A percentile compares a stretch with the other conserved stretches of the same genome.
phyloP scores from a whole-genome alignment of 2,329 filamentous ascomycete genomes.

The Beauveria australis region DNA sequence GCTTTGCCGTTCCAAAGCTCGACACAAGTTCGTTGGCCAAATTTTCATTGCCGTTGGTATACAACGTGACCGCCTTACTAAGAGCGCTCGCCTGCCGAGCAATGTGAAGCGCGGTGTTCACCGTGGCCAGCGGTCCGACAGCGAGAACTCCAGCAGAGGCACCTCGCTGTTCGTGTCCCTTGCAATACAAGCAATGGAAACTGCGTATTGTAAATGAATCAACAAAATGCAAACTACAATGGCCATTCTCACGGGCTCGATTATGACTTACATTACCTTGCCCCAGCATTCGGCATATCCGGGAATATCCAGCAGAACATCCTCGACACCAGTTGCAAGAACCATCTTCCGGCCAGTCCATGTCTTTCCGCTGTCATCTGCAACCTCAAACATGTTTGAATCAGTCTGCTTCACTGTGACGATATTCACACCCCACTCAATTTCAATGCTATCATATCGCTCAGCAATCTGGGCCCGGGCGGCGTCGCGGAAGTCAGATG shows the following conservation, averaged over 20 bases:
- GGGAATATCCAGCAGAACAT: conserved; percentile 33
- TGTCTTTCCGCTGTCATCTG: conserved; percentile 27
- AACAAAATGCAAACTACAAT: too few relatives aligned
- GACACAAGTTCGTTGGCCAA: too few relatives aligned
- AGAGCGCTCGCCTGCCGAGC: too few relatives aligned
- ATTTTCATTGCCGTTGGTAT: too few relatives aligned
- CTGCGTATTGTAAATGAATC: conserved; percentile 15
- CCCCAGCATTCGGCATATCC: conserved; percentile 45
- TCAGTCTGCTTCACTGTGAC: conserved; percentile 11
- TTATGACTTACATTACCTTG: conserved; percentile 28
- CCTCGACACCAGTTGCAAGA: conserved; percentile 40
- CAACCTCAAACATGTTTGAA: conserved; percentile 17
- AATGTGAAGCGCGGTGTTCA: too few relatives aligned
- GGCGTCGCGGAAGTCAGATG: conserved; percentile 15
- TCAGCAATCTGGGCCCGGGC: too few relatives aligned
- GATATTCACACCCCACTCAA: conserved; percentile 14
- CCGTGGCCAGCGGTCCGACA: too few relatives aligned
- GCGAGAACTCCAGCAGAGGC: too few relatives aligned
- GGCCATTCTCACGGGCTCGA: not conserved
- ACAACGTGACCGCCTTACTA: too few relatives aligned
- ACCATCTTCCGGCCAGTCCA: conserved; percentile 41
- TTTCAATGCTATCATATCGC: conserved; percentile 13
- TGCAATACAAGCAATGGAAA: conserved; percentile 47
- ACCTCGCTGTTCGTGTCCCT: conserved; percentile 37
- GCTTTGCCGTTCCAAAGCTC: too few relatives aligned